A percentile compares a stretch with the other conserved stretches of the same genome.
Evolutionary conservation across 495 filamentous ascomycete species (phyloP).

Genomic region (Cercophora samala): DNA sequence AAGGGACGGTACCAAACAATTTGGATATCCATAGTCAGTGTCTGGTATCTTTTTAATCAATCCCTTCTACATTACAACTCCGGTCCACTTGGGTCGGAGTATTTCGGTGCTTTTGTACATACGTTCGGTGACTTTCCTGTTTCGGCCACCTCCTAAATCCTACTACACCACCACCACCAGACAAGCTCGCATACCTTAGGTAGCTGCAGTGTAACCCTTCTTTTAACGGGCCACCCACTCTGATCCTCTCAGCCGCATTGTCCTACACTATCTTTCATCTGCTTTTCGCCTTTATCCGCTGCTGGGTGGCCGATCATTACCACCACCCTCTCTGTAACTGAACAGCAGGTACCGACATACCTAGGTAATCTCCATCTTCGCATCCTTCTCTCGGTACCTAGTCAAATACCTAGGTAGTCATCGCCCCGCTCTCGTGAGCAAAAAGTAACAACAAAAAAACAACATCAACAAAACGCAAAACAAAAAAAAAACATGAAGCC

Average conservation of each 20-base stretch:
- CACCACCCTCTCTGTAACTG: neutral
- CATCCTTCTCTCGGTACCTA: neutral
- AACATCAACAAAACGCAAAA: neutral
- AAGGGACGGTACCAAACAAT: too few relatives aligned
- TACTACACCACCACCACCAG: neutral
- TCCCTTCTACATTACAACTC: neutral
- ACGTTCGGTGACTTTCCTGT: neutral
- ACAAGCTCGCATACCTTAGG: neutral
- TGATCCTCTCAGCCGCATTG: neutral
- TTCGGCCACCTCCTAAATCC: neutral
- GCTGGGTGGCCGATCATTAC: neutral
- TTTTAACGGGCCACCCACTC: neutral
- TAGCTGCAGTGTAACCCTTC: neutral
- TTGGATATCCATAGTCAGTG: too few relatives aligned
- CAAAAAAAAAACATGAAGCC: constrained; percentile 18
- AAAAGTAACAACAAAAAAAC: too few relatives aligned
- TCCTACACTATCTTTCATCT: neutral
- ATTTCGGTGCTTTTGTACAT: neutral
- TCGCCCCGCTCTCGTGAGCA: too few relatives aligned
- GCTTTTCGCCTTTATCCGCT: neutral
- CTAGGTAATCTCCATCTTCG: neutral
- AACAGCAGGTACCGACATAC: neutral
- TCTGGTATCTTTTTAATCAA: too few relatives aligned
- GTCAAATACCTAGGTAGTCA: too few relatives aligned
- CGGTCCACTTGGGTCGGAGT: neutral